Conservation (phyloP, 2,329 filamentous ascomycete species). For the Ophiocordyceps robertsii region DNA sequence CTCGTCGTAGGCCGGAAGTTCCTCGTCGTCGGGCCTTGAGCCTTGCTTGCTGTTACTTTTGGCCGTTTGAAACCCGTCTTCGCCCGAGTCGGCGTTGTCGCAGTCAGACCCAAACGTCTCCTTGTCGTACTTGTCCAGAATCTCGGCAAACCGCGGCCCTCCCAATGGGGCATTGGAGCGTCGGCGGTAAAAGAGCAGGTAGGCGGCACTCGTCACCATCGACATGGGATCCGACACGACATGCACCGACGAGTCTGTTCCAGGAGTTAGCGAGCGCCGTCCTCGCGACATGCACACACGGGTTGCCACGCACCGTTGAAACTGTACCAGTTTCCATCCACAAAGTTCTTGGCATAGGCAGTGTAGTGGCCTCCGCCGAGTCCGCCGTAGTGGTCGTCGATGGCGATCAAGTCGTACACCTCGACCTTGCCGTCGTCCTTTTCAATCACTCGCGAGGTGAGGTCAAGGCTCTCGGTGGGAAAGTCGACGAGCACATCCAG, state of each 20-base stretch:
- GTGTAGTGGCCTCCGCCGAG: conserved; percentile 95
- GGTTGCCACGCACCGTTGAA: conserved; percentile 67
- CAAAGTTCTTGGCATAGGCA: conserved; percentile 84
- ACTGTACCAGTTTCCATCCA: conserved; percentile 83
- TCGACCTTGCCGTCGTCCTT: conserved; percentile 70
- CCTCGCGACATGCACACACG: background rate
- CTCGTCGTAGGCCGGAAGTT: conserved; percentile 18
- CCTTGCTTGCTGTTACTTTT: conserved; percentile 18
- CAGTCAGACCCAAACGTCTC: conserved; percentile 30
- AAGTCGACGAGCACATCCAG: conserved; percentile 86
- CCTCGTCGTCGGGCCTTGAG: conserved; percentile 14
- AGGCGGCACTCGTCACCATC: conserved; percentile 66
- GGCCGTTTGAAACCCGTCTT: conserved; percentile 51
- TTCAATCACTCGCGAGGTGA: conserved; percentile 66
- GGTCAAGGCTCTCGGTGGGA: conserved; percentile 73
- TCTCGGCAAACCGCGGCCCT: conserved; percentile 57
- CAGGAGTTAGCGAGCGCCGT: background rate
- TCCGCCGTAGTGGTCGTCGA: conserved; percentile 91
- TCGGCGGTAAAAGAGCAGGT: conserved; percentile 90
- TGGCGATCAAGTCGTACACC: conserved; percentile 85
- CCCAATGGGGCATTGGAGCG: conserved; percentile 67
- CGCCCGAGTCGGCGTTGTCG: conserved; percentile 47
- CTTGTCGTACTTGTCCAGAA: conserved; percentile 51
- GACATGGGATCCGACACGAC: conserved; percentile 43
- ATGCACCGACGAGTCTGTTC: conserved; percentile 59